Evolutionary conservation across 306 rosid genomes (phyloP).

Genomic region (Potentilla sterilis): DNA sequence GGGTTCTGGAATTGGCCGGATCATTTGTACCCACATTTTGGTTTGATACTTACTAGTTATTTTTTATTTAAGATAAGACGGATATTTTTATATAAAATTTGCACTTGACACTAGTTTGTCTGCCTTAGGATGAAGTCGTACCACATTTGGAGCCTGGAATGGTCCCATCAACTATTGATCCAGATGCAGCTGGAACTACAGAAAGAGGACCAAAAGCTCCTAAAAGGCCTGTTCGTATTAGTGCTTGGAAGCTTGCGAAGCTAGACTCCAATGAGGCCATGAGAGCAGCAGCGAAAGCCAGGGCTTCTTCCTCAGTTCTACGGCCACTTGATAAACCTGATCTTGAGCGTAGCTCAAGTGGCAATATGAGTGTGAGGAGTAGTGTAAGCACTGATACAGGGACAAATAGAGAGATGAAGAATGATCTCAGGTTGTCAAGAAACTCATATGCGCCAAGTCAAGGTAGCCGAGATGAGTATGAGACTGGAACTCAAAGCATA

Average conservation of each 20-base stretch:
- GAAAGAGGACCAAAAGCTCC: conserved; percentile 70
- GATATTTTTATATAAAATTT: background rate
- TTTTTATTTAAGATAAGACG: background rate
- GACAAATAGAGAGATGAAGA: conserved; percentile 62
- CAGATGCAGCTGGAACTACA: conserved; percentile 76
- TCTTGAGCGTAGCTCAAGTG: conserved; percentile 76
- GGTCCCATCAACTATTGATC: conserved; percentile 95
- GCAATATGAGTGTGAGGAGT: conserved; percentile 85
- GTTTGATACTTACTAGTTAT: background rate
- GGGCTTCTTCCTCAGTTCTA: conserved; percentile 96
- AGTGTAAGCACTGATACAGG: conserved; percentile 79
- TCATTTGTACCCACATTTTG: background rate
- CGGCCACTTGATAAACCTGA: conserved; percentile 75
- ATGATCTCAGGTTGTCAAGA: conserved; percentile 59
- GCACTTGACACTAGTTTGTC: conserved; percentile 25
- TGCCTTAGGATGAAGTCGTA: conserved; percentile 82
- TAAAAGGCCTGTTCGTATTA: conserved; percentile 76
- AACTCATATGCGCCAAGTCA: conserved; percentile 76
- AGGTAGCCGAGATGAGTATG: conserved; percentile 88
- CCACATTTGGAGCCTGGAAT: conserved; percentile 99
- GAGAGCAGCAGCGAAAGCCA: conserved; percentile 92
- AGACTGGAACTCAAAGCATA: conserved; percentile 92
- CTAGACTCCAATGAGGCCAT: conserved; percentile 79
- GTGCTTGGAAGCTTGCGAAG: conserved; percentile 97
- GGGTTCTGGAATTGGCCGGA: background rate